Evolutionary conservation across 331 rosid genomes (phyloP), one percentile per base, ranked within the genome.

Genomic region (Cydonia oblonga): DNA sequence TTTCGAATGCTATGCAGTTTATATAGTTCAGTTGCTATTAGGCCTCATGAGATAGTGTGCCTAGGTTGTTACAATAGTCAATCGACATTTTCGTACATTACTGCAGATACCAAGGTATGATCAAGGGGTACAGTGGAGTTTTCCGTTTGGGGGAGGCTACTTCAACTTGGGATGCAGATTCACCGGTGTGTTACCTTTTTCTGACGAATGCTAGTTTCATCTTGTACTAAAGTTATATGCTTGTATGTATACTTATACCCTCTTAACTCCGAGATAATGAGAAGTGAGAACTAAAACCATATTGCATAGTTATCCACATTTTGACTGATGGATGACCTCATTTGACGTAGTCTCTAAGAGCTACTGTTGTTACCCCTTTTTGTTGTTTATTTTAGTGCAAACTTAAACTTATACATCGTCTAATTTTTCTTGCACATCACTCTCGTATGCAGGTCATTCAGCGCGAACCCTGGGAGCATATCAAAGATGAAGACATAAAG

Each of bases 81-180:
- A 15, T 63, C 22, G 9, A 33, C 71, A 68, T 75, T 58, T 74
- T 75, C 46, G 63, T 73, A 59, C 72, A 54, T 78, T 20, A 63
- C 72, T 85, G 75, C 84, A 90, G 98, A 71, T 91, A 89, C 81
- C 98, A 93, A 89, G 96, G 95, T 73, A 93, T 93, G 98, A 28
- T 82, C 69, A 93, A 93, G 88, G 89, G 96, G 78, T 93, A 93
- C 64, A 93, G 97, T 74, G 98, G 98, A 24, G 85, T 93, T 80
- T 89, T 93, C 74, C 98, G 96, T 61, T 75, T 93, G 54, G 98
- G 98, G 63, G 98, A 93, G 88, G 98, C 98, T 78, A 93, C 98
- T 74, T 93, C 98, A 46, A 93, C 98, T 73, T 91, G 96, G 98
- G 98, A 93, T 81, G 98, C 97, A 52, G 97, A 91, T 85, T 91